These are phyloP conservation scores for Podospora appendiculata DNA, from an alignment of 495 filamentous ascomycete genomes.

Conservation along the genomic window DNA sequence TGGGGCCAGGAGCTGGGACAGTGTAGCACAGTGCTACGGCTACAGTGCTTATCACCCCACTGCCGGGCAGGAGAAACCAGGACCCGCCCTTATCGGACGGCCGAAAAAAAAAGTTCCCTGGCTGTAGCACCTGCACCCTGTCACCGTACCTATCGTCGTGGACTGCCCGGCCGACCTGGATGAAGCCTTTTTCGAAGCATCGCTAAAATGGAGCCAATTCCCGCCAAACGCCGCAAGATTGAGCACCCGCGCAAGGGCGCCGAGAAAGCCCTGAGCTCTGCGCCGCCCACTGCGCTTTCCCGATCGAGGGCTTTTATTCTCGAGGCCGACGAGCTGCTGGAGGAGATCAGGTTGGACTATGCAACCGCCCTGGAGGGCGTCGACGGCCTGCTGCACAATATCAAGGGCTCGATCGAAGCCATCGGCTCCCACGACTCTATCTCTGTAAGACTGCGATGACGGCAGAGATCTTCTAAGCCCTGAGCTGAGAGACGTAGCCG, in stretches of 20 bases:
- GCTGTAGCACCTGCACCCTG: background rate
- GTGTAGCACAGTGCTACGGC: background rate
- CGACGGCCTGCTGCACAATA: constrained; percentile 60
- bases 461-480: background rate
- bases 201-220: constrained; percentile 29
- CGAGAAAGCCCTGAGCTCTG: constrained; percentile 19
- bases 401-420: constrained; percentile 69
- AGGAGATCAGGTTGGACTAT: constrained; percentile 60
- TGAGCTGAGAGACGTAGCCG: background rate
- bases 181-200: background rate
- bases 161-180: too few relatives aligned
- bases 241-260: constrained; percentile 22
- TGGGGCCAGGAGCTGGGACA: too few relatives aligned
- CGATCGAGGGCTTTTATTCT: constrained; percentile 68
- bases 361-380: constrained; percentile 52
- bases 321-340: constrained; percentile 76
- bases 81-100: constrained; percentile 10
- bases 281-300: constrained; percentile 23
- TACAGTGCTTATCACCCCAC: constrained; percentile 8
- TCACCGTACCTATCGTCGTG: background rate
- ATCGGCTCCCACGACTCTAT: constrained; percentile 50
- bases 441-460: constrained; percentile 32
- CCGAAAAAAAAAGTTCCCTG: constrained; percentile 11
- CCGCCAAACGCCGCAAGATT: constrained; percentile 44
- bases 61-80: constrained; percentile 8